These are phyloP conservation scores for Mucor indicus DNA, from an alignment of 371 early-diverging fungal species.

Conservation along the genomic window DNA sequence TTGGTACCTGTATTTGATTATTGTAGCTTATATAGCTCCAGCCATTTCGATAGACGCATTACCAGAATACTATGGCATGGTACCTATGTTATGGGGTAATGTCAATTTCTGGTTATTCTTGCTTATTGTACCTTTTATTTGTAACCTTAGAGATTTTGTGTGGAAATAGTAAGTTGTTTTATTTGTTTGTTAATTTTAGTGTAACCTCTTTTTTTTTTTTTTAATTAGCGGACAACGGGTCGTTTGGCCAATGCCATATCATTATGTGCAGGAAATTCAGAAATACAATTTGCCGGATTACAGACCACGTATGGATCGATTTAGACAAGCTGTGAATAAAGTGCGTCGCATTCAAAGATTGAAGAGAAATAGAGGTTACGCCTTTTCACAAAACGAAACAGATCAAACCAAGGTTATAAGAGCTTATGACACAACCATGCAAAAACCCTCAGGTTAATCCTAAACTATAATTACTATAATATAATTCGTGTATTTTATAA, in stretches of 20 bases:
- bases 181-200: no score
- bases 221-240: slow-evolving; percentile 70
- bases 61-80: slow-evolving; percentile 79
- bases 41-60: slow-evolving; percentile 57
- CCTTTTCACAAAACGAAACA: slow-evolving; percentile 92
- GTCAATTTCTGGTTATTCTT: slow-evolving; percentile 86
- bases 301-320: slow-evolving; percentile 90
- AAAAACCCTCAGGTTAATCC: slow-evolving; percentile 81
- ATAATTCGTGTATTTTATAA: no score
- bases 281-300: slow-evolving; percentile 94
- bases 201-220: no score
- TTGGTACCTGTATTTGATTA: slow-evolving; percentile 84
- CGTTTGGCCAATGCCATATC: slow-evolving; percentile 74
- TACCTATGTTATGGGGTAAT: slow-evolving; percentile 68
- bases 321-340: slow-evolving; percentile 93
- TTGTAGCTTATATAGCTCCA: slow-evolving; percentile 82
- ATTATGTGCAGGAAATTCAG: slow-evolving; percentile 93
- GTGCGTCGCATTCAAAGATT: slow-evolving; percentile 86
- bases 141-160: slow-evolving; percentile 80
- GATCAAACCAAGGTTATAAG: slow-evolving; percentile 91
- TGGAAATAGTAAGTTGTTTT: slow-evolving; percentile 87
- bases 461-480: no score
- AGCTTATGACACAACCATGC: slow-evolving; percentile 89
- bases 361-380: slow-evolving; percentile 88
- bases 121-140: slow-evolving; percentile 76